These are phyloP conservation scores for Ophidiomyces ophidiicola DNA, from an alignment of 2,329 filamentous ascomycete species.

Conservation along the genomic window DNA sequence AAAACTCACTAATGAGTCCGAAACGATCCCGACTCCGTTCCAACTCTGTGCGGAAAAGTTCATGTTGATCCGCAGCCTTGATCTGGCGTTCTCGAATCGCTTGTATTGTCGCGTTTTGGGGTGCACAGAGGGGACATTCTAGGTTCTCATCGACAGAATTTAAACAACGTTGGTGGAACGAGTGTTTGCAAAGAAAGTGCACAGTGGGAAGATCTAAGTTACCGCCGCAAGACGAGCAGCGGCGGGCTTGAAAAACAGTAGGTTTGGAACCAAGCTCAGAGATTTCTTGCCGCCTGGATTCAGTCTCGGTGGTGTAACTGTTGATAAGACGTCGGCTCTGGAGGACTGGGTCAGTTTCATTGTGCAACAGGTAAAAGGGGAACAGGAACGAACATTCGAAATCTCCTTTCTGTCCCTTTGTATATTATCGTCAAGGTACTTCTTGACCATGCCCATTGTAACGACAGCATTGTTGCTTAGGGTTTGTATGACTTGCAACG, in stretches of 20 bases:
- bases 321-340: constrained; percentile 67
- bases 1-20: constrained; percentile 86
- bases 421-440: constrained; percentile 80
- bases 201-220: constrained; percentile 77
- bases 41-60: constrained; percentile 73
- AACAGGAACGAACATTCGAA: constrained; percentile 35
- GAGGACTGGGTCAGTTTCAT: constrained; percentile 3
- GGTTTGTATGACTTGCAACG: constrained; percentile 90
- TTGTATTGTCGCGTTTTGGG: constrained; percentile 74
- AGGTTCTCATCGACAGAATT: constrained; percentile 52
- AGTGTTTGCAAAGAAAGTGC: constrained; percentile 94
- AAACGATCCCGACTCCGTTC: constrained; percentile 70
- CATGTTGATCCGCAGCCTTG: constrained; percentile 75
- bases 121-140: constrained; percentile 77
- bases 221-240: constrained; percentile 70
- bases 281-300: constrained; percentile 66
- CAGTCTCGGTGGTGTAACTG: constrained; percentile 74
- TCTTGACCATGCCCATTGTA: constrained; percentile 95
- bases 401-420: constrained; percentile 82
- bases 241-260: constrained; percentile 76
- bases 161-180: constrained; percentile 85
- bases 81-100: constrained; percentile 77
- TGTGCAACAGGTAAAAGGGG: not conserved
- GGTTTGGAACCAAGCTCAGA: constrained; percentile 65
- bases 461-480: constrained; percentile 68